Conservation (phyloP, 1,284 basidiomycete species). For the Papiliotrema terrestris region DNA sequence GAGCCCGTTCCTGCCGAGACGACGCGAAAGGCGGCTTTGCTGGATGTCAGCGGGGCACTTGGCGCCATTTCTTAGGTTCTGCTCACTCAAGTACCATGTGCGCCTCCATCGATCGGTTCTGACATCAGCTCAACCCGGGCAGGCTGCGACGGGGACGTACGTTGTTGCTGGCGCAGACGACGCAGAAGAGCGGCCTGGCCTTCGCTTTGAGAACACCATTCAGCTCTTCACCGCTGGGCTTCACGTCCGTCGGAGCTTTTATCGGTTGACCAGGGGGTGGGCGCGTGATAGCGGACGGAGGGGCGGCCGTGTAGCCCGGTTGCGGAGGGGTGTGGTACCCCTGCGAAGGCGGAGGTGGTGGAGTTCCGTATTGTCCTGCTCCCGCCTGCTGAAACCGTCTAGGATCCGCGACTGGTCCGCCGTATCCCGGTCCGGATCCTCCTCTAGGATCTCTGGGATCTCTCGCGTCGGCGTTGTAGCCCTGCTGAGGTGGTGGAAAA, state of each 20-base stretch:
- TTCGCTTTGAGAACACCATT: not conserved
- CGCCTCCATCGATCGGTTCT: conserved; percentile 99
- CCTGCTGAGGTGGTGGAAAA: not conserved
- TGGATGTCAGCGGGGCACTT: conserved; percentile 32
- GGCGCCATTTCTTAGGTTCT: conserved; percentile 38
- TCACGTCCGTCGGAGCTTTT: not conserved
- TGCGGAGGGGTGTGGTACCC: not conserved
- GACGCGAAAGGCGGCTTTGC: conserved; percentile 82
- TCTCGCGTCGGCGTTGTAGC: not conserved
- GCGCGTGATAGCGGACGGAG: not conserved
- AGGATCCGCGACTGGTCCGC: not conserved
- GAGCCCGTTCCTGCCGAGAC: conserved; percentile 95
- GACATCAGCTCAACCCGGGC: conserved; percentile 16
- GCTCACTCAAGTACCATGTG: conserved; percentile 85
- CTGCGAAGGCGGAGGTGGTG: not conserved
- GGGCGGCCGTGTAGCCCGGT: not conserved
- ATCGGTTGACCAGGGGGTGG: not conserved
- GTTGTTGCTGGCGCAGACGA: conserved; percentile 97
- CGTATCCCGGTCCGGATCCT: not conserved
- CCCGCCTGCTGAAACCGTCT: too few species aligned
- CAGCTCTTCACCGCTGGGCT: not conserved
- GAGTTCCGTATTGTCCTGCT: not conserved
- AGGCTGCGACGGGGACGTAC: conserved; percentile 52
- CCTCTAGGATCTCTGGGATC: not conserved
- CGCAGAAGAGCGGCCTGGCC: conserved; percentile 73